Evolutionary conservation across 345 rosid species (phyloP), one percentile per base, ranked within the genome.

Genomic region (Draba incana): DNA sequence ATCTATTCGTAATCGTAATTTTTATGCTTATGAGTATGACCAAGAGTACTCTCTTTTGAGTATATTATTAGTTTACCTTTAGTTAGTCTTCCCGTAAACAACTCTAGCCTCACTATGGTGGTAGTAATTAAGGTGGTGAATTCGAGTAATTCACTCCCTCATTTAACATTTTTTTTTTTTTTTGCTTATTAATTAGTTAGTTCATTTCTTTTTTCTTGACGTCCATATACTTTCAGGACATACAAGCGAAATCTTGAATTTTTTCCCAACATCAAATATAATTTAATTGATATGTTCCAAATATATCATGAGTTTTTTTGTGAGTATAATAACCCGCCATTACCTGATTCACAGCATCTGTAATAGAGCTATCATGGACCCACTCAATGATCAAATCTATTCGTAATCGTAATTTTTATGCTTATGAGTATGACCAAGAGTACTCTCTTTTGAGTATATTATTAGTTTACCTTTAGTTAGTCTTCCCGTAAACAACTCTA

Each of bases 311-410:
- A n/a, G n/a, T n/a, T n/a, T n/a, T n/a, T 20, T 25, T 27, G 38
- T 37, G 49, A 57, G 16, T 69, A 25, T 58, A 58, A 48, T 48
- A 68, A 0, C 5, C n/a, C 31, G 45, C 39, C 37, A n/a, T 45
- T 55, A 46, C 72, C 57, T 35, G 57, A 68, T 68, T 57, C 57
- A 57, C 56, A 47, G 57, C 48, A 68, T 68, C 57, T 38, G 8
- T 33, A 6, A 3, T 3, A 37, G 45, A 57, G 10, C 72, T 16
- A 49, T 69, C 74, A 41, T 16, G 66, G 72, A 57, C 66, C 73
- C 66, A 57, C 56, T 37, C 2, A 49, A 38, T 48, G 50, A 16
- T 15, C 58, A 58, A 69, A 23, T 68, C 39, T 57, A 16, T 57
- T 59, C 14, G 23, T 48, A 52, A 24, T 57, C 33, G 37, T 45